phyloP scores from a whole-genome alignment of 2,329 filamentous ascomycete species.

The Colletotrichum tanaceti region DNA sequence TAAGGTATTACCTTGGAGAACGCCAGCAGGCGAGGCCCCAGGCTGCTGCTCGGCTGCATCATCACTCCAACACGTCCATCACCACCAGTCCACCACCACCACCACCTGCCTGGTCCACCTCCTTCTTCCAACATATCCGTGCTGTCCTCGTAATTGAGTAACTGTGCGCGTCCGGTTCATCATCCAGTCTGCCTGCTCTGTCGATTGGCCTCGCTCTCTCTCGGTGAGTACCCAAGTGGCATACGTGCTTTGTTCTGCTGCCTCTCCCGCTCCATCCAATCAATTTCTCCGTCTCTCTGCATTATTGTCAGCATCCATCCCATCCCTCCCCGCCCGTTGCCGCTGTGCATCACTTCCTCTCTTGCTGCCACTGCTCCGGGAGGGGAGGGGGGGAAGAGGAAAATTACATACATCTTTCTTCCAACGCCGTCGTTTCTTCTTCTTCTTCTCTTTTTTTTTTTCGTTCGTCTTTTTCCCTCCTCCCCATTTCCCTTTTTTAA shows the following conservation, averaged over 20 bases:
- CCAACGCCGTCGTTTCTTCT: neutral
- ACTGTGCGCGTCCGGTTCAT: neutral
- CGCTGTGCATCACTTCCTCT: neutral
- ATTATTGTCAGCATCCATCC: neutral
- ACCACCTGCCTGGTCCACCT: neutral
- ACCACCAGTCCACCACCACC: neutral
- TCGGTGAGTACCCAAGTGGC: conserved; percentile 12
- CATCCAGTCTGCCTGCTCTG: conserved; percentile 4
- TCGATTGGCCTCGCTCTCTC: neutral
- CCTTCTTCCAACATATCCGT: neutral
- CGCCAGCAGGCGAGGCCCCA: conserved; percentile 16
- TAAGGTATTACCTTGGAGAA: too few species aligned
- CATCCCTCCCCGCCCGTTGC: neutral
- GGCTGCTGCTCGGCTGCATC: conserved; percentile 38
- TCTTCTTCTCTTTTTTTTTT: neutral
- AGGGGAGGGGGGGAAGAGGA: too few species aligned
- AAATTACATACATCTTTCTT: neutral
- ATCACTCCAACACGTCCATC: conserved; percentile 25
- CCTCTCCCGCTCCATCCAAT: conserved; percentile 10
- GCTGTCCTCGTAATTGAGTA: neutral
- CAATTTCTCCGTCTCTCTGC: neutral
- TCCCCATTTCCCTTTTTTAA: neutral
- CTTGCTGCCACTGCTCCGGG: neutral
- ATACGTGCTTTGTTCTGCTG: conserved; percentile 13
- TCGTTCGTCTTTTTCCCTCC: neutral